These are phyloP conservation scores for sunflower (Helianthus annuus) DNA, from an alignment of 129 eudicot genomes.

Conservation along the genomic window HanXRQr2.0-SUNRISE NC_035436.2:137956595-137957094, in stretches of 20 bases:
- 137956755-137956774: background rate
- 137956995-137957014: conserved; percentile 50
- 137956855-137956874: conserved; percentile 28
- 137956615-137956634: background rate
- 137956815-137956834: conserved; percentile 48
- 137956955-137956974: background rate
- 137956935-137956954: background rate
- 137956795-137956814: conserved; percentile 55
- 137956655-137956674: conserved; percentile 63
- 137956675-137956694: conserved; percentile 78
- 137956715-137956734: conserved; percentile 6
- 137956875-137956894: conserved; percentile 35
- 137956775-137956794: background rate
- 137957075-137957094: conserved; percentile 64
- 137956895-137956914: conserved; percentile 29
- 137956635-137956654: conserved; percentile 56
- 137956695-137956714: conserved; percentile 74
- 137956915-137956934: background rate
- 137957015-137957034: conserved; percentile 64
- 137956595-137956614: background rate
- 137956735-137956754: background rate
- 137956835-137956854: conserved; percentile 39
- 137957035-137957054: conserved; percentile 80
- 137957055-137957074: conserved; percentile 47
- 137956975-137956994: conserved; percentile 6